Conservation (phyloP, 1,284 basidiomycete species). For the Austroboletus niveus region DNA sequence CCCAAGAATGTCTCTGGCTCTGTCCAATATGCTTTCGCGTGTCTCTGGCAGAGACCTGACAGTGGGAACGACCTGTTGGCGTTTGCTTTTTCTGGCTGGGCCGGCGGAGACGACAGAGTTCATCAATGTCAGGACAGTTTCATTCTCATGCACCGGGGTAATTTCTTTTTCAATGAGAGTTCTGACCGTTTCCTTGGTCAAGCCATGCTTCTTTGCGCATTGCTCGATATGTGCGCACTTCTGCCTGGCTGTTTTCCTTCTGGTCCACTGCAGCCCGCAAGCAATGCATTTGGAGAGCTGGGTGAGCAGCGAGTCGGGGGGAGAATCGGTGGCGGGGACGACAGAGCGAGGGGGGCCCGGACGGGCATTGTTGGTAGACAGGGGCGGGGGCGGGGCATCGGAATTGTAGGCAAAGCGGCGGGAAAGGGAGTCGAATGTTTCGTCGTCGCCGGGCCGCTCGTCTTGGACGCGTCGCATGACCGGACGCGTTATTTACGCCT, state of each 20-base stretch:
- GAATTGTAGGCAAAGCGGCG: conserved; percentile 36
- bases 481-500: conserved; percentile 33
- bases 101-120: conserved; percentile 50
- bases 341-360: conserved; percentile 2
- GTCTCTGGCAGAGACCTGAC: conserved; percentile 48
- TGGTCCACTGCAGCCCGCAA: conserved; percentile 67
- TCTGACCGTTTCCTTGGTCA: conserved; percentile 55
- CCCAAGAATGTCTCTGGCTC: conserved; percentile 50
- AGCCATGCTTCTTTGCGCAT: conserved; percentile 60
- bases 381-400: neutral
- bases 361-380: neutral
- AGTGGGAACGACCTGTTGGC: conserved; percentile 41
- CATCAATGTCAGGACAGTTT: conserved; percentile 45
- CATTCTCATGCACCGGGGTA: conserved; percentile 3
- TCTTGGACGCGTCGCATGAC: conserved; percentile 11
- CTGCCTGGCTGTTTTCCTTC: conserved; percentile 55
- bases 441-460: too few species aligned
- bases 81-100: conserved; percentile 45
- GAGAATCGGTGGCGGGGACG: conserved; percentile 23
- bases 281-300: conserved; percentile 58
- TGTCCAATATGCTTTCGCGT: conserved; percentile 51
- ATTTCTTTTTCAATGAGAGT: conserved; percentile 52
- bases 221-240: conserved; percentile 65
- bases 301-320: conserved; percentile 46
- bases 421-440: conserved; percentile 9